Evolutionary conservation across 2,329 filamentous ascomycete species (phyloP).

Genomic region (Monilinia aucupariae): DNA sequence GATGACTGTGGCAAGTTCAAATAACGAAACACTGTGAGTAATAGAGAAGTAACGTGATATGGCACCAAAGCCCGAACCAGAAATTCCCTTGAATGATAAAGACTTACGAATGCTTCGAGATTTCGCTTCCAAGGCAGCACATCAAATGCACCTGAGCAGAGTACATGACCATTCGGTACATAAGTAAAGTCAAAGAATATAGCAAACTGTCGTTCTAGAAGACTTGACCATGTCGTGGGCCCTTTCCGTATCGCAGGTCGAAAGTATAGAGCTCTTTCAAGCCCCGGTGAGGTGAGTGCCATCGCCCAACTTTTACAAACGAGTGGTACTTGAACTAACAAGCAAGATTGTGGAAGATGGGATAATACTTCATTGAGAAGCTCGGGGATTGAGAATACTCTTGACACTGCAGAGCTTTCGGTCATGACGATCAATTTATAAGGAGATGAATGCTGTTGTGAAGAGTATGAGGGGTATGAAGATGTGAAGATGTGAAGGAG

Average conservation of each 20-base stretch:
- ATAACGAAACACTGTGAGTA: not conserved
- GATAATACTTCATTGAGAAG: slow-evolving; percentile 12
- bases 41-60: not conserved
- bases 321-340: not conserved
- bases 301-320: slow-evolving; percentile 9
- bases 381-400: slow-evolving; percentile 11
- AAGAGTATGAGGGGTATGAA: not conserved
- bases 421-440: not conserved
- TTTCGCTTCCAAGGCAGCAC: slow-evolving; percentile 10
- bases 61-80: too few relatives aligned
- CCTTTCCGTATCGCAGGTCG: not conserved
- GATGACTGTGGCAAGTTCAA: not conserved
- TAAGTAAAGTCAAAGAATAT: slow-evolving; percentile 8
- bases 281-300: slow-evolving; percentile 7
- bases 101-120: slow-evolving; percentile 7
- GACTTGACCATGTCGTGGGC: slow-evolving; percentile 6
- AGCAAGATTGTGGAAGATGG: slow-evolving; percentile 11
- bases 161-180: not conserved
- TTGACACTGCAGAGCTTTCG: not conserved
- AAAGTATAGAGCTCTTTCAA: slow-evolving; percentile 10
- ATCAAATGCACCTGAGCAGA: not conserved
- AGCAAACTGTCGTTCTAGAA: slow-evolving; percentile 4
- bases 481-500: not conserved
- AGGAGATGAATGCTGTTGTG: too few relatives aligned
- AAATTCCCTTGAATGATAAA: not conserved